Evolutionary conservation across 1,139 yeast species (phyloP), one percentile per base, ranked within the genome.

Genomic region (Magnusiomyces suaveolens): DNA sequence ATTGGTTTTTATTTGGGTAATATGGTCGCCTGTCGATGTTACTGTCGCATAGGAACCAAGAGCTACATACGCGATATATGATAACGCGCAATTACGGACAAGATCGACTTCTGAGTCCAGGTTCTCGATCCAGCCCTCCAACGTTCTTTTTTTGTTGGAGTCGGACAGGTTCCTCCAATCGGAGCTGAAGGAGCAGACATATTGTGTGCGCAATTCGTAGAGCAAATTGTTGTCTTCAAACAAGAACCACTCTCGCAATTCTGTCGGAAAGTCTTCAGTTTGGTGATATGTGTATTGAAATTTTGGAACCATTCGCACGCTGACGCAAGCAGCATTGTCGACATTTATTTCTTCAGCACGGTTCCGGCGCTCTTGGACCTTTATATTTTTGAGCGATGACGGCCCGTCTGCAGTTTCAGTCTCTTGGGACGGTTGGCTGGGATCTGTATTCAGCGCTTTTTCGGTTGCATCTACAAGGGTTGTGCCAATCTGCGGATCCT

Each of bases 41-140:
- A 69, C 62, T 3, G 64, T 64, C 0, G 65, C 72, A 60, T 68
- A 79, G 25, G 70, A 65, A 0, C 85, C 85, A 50, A 63, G 60
- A 0, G 75, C 60, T 54, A 69, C 75, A 62, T 78, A 79, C 2
- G 63, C 48, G 12, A 72, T 50, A 36, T 63, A 58, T 26, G 57
- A 53, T 38, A 64, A 51, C 54, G 56, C 52, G 55, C 39, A 50
- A 43, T 41, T 44, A n/a, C 54, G 46, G 20, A 49, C 26, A 8
- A 25, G 21, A 3, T 41, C 44, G 33, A 48, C 43, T 2, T 46
- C 38, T 2, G 56, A 54, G 2, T 51, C n/a, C 20, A 53, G 25
- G 26, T 51, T 36, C n/a, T 23, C n/a, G 21, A 54, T 29, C 46
- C 52, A 48, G 32, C 55, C 54, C 46, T 41, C 46, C 25, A 60